Base-by-base conservation (phyloP, 2,329 filamentous ascomycete species). In the Ophiostoma tasmaniense region DNA sequence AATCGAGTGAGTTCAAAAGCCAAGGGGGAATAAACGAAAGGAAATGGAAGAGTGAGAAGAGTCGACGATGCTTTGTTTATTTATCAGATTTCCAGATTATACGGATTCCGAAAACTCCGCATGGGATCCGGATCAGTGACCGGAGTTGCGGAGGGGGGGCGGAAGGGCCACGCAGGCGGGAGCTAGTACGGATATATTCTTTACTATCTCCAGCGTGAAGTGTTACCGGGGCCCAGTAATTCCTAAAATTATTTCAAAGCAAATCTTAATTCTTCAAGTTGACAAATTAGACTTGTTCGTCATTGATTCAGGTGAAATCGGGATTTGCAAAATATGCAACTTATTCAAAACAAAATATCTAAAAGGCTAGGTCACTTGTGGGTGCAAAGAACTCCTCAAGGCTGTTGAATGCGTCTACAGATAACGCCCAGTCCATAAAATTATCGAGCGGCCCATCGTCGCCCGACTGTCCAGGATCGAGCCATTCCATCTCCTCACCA, bases 331-430 rank as follows among this genome's bases (percentile, higher is more conserved):
- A 20, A 45, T 14, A 45, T 45, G 3, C 10, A 45, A 20, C 14
- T 20, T 20, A n/a, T 50, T 45, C 10, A 45, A 45, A 13, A 45
- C 10, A 50, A 6, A 20, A n/a, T 20, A 50, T 50, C 14, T 13
- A 55, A 13, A 66, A 66, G 28, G 14, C 25, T 10, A 50, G 28
- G n/a, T 59, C 52, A 59, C 52, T 59, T 1, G 52, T 55, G 22
- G 67, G 67, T 5, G 42, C 67, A 37, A 62, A 71, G 45, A 82
- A 76, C 66, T 69, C 50, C 35, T 72, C 71, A 11, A 71, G 67
- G 14, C 64, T 65, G 22, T 70, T 69, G 8, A 70, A 71, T 1
- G 65, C 42, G 30, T 72, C 71, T 14, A 72, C 70, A 1, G 70
- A 22, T 45, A 71, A 30, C 0, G 71, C 70, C 70, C 70, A 68